phyloP scores from a whole-genome alignment of 2,329 filamentous ascomycete species.

The Akanthomyces uredinophilus region DNA sequence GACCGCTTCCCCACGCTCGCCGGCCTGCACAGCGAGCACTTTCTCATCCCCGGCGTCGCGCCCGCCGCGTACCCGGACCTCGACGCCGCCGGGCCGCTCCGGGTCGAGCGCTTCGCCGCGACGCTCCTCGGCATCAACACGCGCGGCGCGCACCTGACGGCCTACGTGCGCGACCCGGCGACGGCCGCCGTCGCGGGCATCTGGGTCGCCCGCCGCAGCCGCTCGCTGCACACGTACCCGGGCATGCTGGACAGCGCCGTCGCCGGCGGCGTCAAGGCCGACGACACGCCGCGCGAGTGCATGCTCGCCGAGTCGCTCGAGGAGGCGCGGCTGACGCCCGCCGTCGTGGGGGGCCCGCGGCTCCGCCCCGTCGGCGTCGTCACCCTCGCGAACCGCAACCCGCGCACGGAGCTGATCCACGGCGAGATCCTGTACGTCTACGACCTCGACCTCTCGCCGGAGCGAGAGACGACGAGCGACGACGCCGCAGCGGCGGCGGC shows the following conservation, averaged over 20 bases:
- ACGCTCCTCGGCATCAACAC: slow-evolving; percentile 63
- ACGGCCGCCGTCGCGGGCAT: slow-evolving; percentile 46
- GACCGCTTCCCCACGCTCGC: slow-evolving; percentile 34
- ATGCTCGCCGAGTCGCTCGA: slow-evolving; percentile 68
- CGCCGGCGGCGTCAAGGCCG: slow-evolving; percentile 67
- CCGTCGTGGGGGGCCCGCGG: slow-evolving; percentile 23
- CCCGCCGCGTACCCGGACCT: slow-evolving; percentile 20
- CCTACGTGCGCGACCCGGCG: slow-evolving; percentile 40
- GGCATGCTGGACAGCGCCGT: slow-evolving; percentile 76
- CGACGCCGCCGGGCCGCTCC: slow-evolving; percentile 18
- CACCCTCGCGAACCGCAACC: slow-evolving; percentile 30
- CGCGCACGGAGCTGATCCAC: slow-evolving; percentile 26
- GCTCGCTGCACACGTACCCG: slow-evolving; percentile 65
- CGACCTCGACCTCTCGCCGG: slow-evolving; percentile 59
- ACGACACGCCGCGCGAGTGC: slow-evolving; percentile 60
- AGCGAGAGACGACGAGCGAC: slow-evolving; percentile 27
- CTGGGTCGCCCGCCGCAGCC: slow-evolving; percentile 66
- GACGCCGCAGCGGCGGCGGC: slow-evolving; percentile 32
- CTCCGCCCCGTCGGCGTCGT: slow-evolving; percentile 28
- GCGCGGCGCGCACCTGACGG: slow-evolving; percentile 63
- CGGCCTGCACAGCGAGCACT: slow-evolving; percentile 38
- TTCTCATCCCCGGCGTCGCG: slow-evolving; percentile 33
- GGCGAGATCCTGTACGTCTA: slow-evolving; percentile 60
- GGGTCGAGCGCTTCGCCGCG: slow-evolving; percentile 57
- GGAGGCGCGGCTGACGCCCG: slow-evolving; percentile 50